These are phyloP conservation scores for Volvox carteri DNA, from an alignment of 163 green algal genomes.

Conservation along the genomic window DNA sequence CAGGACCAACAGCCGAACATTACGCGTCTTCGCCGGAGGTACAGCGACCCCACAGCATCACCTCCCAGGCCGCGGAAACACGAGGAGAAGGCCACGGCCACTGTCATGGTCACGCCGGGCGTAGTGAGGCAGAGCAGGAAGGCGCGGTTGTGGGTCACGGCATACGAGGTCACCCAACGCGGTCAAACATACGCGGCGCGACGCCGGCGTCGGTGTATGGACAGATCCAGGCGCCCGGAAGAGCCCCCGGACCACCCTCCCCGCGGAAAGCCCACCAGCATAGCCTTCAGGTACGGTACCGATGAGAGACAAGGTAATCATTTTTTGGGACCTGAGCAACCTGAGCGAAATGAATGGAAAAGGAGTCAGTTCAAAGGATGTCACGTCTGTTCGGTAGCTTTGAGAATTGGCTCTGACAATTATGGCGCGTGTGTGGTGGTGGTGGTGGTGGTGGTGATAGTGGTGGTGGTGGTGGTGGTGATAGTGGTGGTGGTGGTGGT, in stretches of 20 bases:
- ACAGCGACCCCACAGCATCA: slow-evolving; percentile 46
- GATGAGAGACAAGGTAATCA: too few relatives aligned
- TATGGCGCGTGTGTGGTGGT: too few relatives aligned
- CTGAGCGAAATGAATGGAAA: too few relatives aligned
- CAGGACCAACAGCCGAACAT: not conserved
- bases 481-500: too few relatives aligned
- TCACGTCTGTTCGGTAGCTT: too few relatives aligned
- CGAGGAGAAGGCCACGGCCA: slow-evolving; percentile 16
- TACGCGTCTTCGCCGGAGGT: slow-evolving; percentile 49
- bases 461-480: too few relatives aligned
- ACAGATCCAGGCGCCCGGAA: slow-evolving; percentile 23
- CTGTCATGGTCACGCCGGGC: slow-evolving; percentile 4
- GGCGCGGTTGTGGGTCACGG: not conserved
- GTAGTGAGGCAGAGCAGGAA: not conserved
- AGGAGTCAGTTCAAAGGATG: too few relatives aligned
- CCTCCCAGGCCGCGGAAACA: slow-evolving; percentile 24
- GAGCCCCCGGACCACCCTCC: not conserved
- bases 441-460: too few relatives aligned
- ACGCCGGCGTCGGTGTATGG: slow-evolving; percentile 34
- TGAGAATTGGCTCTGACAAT: too few relatives aligned
- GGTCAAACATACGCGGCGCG: slow-evolving; percentile 22
- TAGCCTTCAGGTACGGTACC: slow-evolving; percentile 13
- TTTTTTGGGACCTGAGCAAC: too few relatives aligned
- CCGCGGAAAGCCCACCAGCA: not conserved
- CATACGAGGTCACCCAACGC: not conserved